Conservation (phyloP, 2,329 filamentous ascomycete species). For the Cladosporium halotolerans region DNA sequence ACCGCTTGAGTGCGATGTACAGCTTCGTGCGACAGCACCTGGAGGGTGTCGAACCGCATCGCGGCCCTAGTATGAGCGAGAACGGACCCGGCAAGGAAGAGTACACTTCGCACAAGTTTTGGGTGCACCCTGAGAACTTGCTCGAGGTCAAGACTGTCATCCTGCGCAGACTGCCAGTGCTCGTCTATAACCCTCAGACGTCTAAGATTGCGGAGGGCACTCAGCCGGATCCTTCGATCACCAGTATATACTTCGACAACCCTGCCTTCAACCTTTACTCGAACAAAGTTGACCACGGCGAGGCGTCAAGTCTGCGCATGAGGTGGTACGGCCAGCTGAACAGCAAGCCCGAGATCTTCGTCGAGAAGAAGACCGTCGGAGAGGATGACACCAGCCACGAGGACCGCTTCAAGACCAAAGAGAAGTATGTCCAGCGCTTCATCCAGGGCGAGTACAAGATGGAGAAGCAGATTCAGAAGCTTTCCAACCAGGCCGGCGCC, state of each 20-base stretch:
- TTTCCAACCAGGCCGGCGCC: slow-evolving; percentile 67
- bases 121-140: slow-evolving; percentile 92
- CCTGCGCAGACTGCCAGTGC: slow-evolving; percentile 77
- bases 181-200: slow-evolving; percentile 86
- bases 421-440: slow-evolving; percentile 86
- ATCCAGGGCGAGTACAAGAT: slow-evolving; percentile 82
- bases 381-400: slow-evolving; percentile 73
- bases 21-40: slow-evolving; percentile 84
- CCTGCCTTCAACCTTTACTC: slow-evolving; percentile 78
- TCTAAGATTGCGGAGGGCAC: slow-evolving; percentile 74
- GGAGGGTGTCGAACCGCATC: slow-evolving; percentile 45
- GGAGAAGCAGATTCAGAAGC: slow-evolving; percentile 84
- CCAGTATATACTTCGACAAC: slow-evolving; percentile 93
- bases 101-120: slow-evolving; percentile 48
- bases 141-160: slow-evolving; percentile 97
- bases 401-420: slow-evolving; percentile 77
- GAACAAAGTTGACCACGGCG: slow-evolving; percentile 70
- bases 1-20: slow-evolving; percentile 88
- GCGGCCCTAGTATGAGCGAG: slow-evolving; percentile 17
- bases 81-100: slow-evolving; percentile 20
- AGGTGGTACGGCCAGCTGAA: slow-evolving; percentile 86
- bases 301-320: slow-evolving; percentile 76
- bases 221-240: slow-evolving; percentile 79
- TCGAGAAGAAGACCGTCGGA: slow-evolving; percentile 85
- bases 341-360: slow-evolving; percentile 68